Evolutionary conservation across 192 early-diverging fungal genomes (phyloP), one percentile per base, ranked within the genome.

Genomic region (Dispira simplex): DNA sequence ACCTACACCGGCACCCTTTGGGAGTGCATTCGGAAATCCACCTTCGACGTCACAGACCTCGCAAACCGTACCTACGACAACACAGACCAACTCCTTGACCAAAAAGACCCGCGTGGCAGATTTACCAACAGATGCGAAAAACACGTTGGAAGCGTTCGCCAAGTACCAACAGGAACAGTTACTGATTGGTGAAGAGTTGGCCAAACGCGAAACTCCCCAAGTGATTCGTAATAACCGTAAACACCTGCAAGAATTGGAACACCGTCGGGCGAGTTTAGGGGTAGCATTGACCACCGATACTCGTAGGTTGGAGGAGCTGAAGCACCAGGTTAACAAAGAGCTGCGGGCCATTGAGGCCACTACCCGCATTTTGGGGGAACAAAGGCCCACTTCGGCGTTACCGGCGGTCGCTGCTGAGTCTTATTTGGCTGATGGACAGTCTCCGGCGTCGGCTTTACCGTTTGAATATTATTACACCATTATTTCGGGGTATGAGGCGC

Each of bases 31-130:
- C 0, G 51, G 21, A 25, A 53, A 53, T n/a, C 51, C 51, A 25
- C 26, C 26, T 20, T 20, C 51, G 51, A 53, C 51, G 18, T 18
- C 51, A 11, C 21, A 20, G 3, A 26, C 51, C 0, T 11, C 51
- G 21, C 20, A 20, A 53, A 51, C 48, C 8, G 48, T 9, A 23
- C 10, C 21, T 53, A 26, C 51, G 51, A 20, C 18, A n/a, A n/a
- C 51, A 53, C 51, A 20, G 9, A 9, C 51, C 18, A 53, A 53
- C 51, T 6, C 32, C 32, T 53, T 53, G 51, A 53, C 51, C 51
- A 53, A 53, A 26, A 20, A 53, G 18, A 62, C 59, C 13, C 59
- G 59, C 20, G 59, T 62, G n/a, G 59, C 59, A 0, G 59, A 62
- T 46, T n/a, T 62, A 14, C 59, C 59, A 20, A 12, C 44, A 13